These are phyloP conservation scores for Pseudogymnoascus sp. DNA, from an alignment of 2,329 filamentous ascomycete species.

Conservation along the genomic window DNA sequence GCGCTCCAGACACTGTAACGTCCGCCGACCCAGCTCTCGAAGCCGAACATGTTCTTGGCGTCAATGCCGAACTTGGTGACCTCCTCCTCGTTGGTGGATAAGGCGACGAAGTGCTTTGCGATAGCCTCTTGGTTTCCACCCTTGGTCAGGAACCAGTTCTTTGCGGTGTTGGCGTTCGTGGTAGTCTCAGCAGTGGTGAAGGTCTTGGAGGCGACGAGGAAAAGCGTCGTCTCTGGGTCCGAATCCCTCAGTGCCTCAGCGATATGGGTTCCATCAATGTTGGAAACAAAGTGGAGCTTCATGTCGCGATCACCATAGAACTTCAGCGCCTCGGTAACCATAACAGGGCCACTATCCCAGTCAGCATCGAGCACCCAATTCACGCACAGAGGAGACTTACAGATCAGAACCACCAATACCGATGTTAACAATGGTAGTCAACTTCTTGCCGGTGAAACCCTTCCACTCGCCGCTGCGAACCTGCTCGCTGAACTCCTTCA, in stretches of 20 bases:
- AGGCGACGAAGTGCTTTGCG: constrained; percentile 96
- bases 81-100: constrained; percentile 91
- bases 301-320: constrained; percentile 79
- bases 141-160: constrained; percentile 90
- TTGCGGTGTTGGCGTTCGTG: constrained; percentile 95
- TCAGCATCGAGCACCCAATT: background rate
- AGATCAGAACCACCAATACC: constrained; percentile 98
- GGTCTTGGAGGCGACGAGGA: constrained; percentile 97
- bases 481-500: constrained; percentile 97
- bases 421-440: constrained; percentile 93
- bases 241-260: constrained; percentile 84
- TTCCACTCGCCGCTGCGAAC: constrained; percentile 94
- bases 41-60: constrained; percentile 99
- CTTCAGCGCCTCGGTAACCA: constrained; percentile 98
- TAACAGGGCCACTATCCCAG: constrained; percentile 75
- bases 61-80: constrained; percentile 99
- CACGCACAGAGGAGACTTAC: constrained; percentile 48
- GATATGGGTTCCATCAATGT: constrained; percentile 98
- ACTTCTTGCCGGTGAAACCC: constrained; percentile 93
- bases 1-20: constrained; percentile 99
- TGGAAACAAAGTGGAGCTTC: constrained; percentile 96
- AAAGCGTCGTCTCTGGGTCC: constrained; percentile 96
- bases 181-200: constrained; percentile 97
- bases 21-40: constrained; percentile 96
- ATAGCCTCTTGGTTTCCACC: constrained; percentile 72